These are phyloP conservation scores for Orbilia ellipsospora DNA, from an alignment of 2,329 filamentous ascomycete species.

Conservation along the genomic window DNA sequence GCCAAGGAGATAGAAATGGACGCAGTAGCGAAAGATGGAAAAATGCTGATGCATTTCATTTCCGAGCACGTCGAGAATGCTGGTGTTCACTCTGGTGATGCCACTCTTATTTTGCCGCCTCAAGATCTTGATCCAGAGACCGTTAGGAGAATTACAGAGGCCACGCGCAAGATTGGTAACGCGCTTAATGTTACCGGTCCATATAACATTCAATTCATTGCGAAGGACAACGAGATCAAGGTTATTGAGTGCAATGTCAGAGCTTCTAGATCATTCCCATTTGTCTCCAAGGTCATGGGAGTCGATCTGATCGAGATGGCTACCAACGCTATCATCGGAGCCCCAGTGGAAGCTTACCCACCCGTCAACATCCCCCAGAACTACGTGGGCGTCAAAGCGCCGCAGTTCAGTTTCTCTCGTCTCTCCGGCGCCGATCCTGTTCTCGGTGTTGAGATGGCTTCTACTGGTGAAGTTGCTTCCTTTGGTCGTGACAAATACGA, in stretches of 20 bases:
- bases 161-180: constrained; percentile 91
- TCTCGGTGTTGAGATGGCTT: constrained; percentile 98
- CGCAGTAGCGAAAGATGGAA: constrained; percentile 89
- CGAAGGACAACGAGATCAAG: constrained; percentile 99
- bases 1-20: constrained; percentile 99
- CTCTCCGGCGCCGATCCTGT: constrained; percentile 96
- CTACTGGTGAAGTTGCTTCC: constrained; percentile 96
- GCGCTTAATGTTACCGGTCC: constrained; percentile 96
- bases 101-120: constrained; percentile 91
- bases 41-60: constrained; percentile 93
- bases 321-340: constrained; percentile 92
- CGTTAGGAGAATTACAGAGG: constrained; percentile 89
- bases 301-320: constrained; percentile 98
- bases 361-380: constrained; percentile 78
- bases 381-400: constrained; percentile 96
- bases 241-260: constrained; percentile 99
- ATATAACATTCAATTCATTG: constrained; percentile 99
- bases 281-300: constrained; percentile 98
- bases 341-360: constrained; percentile 85
- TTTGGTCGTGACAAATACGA: constrained; percentile 97
- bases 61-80: constrained; percentile 99
- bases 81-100: constrained; percentile 97
- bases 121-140: constrained; percentile 92
- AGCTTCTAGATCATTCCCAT: constrained; percentile 95
- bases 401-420: constrained; percentile 98